Base-by-base conservation (phyloP, 495 filamentous ascomycete genomes). In the Penicillium soppii region DNA sequence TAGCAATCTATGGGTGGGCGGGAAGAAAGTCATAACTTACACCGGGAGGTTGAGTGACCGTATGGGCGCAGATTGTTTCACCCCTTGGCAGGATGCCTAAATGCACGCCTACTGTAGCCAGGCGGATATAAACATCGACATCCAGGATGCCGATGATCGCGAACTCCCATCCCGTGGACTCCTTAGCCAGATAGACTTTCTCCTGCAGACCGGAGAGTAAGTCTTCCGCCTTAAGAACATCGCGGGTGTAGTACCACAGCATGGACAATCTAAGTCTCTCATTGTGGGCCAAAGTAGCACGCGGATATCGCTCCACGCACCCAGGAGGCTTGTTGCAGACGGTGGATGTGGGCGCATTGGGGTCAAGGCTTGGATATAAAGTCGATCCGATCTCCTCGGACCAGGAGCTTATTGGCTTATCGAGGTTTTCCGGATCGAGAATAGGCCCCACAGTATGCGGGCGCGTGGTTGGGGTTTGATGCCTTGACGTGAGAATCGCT, bases 221-320 rank as follows among this genome's bases (percentile, higher is more conserved):
- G 9, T 54, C 52, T 6, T 42, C 30, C 13, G 55, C 43, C 16
- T 49, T 30, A 0, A 49, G 23, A 15, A 59, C 27, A 44, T 56
- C 47, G 17, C 47, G 52, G 17, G 56, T 52, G 43, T 55, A 54
- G 20, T 59, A 59, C 56, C 52, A 59, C 7, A 59, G 33, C 37
- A 59, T 45, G 2, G 56, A 55, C 7, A 59, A 36, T 30, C 56
- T 38, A 0, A 59, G 56, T 44, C 52, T 44, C 19, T 55, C 56
- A 30, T 59, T 51, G 8, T 59, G 29, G 15, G 52, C 30, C 1
- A 59, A 38, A 7, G 16, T 40, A 2, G 52, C 42, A 3, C 56
- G 52, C n/a, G 43, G 22, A 43, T 59, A 59, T 49, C 25, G 23
- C 21, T 39, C 43, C 2, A n/a, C 4, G 13, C 47, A 45, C 12